Conservation (phyloP, 2,329 filamentous ascomycete species). For the Colletotrichum ledebouriae region DNA sequence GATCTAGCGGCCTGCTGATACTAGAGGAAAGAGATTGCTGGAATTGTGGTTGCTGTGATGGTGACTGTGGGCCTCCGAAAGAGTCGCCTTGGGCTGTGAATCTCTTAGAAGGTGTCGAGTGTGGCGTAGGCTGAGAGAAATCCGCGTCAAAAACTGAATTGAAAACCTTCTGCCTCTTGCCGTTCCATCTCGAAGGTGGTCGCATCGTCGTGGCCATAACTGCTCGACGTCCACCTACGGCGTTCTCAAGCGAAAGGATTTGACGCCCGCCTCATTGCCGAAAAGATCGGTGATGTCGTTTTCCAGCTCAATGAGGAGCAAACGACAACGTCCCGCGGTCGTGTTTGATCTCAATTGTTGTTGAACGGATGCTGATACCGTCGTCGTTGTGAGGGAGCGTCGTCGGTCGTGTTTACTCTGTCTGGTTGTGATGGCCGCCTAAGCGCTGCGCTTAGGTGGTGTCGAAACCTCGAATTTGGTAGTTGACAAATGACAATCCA, state of each 20-base stretch:
- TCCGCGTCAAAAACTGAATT: conserved; percentile 69
- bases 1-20: conserved; percentile 14
- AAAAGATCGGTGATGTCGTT: background rate
- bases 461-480: conserved; percentile 25
- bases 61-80: conserved; percentile 58
- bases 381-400: conserved; percentile 22
- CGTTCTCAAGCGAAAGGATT: conserved; percentile 36
- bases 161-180: conserved; percentile 61
- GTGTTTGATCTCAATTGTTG: background rate
- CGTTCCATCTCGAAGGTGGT: conserved; percentile 37
- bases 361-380: conserved; percentile 15
- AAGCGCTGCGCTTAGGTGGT: conserved; percentile 42
- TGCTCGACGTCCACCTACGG: conserved; percentile 14
- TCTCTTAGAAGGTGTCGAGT: conserved; percentile 53
- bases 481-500: background rate
- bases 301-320: background rate
- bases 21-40: conserved; percentile 37
- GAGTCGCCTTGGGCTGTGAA: conserved; percentile 59
- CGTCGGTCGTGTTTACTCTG: conserved; percentile 40
- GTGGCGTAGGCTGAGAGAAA: conserved; percentile 63
- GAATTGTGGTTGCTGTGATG: conserved; percentile 43
- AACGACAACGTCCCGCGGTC: background rate
- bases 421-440: conserved; percentile 29
- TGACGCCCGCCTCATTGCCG: conserved; percentile 31
- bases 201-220: conserved; percentile 33